phyloP scores from a whole-genome alignment of 352 stramenopile genomes.

The Sclerospora graminicola region DNA sequence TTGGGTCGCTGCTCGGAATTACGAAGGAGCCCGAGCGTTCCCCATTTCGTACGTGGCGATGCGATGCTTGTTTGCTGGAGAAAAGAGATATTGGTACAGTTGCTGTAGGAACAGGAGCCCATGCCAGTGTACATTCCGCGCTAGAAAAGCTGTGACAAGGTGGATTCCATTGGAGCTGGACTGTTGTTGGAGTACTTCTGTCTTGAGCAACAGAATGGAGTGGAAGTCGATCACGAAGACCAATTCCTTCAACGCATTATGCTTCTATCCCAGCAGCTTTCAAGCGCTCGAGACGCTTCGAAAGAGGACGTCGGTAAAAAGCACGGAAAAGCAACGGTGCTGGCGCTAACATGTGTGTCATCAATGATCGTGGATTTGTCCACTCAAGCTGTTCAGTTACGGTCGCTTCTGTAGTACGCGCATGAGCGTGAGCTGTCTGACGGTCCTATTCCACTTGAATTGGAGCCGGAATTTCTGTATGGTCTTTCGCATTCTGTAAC shows the following conservation, averaged over 20 bases:
- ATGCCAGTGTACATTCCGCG: conserved; percentile 38
- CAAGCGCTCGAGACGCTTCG: conserved; percentile 26
- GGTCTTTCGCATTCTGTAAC: conserved; percentile 27
- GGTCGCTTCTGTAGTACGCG: conserved; percentile 36
- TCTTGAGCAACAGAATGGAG: conserved; percentile 46
- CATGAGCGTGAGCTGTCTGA: conserved; percentile 28
- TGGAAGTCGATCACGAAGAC: conserved; percentile 41
- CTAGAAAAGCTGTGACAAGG: conserved; percentile 43
- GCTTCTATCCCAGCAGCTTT: conserved; percentile 42
- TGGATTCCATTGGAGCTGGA: conserved; percentile 43
- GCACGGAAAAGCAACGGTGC: conserved; percentile 14
- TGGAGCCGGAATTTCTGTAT: conserved; percentile 35
- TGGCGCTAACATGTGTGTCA: conserved; percentile 41
- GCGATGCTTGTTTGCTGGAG: conserved; percentile 47
- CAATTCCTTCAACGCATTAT: conserved; percentile 53
- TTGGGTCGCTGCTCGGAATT: conserved; percentile 56
- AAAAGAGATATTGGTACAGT: conserved; percentile 44
- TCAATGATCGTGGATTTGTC: conserved; percentile 54
- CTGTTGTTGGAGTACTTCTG: conserved; percentile 63
- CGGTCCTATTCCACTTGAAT: conserved; percentile 30
- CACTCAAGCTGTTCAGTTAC: conserved; percentile 40
- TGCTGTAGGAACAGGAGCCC: conserved; percentile 49
- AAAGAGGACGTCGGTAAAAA: conserved; percentile 8
- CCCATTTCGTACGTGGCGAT: conserved; percentile 49
- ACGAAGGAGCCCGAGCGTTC: conserved; percentile 49